Evolutionary conservation across 2,329 filamentous ascomycete genomes (phyloP).

Genomic region (Neobulgaria alba): DNA sequence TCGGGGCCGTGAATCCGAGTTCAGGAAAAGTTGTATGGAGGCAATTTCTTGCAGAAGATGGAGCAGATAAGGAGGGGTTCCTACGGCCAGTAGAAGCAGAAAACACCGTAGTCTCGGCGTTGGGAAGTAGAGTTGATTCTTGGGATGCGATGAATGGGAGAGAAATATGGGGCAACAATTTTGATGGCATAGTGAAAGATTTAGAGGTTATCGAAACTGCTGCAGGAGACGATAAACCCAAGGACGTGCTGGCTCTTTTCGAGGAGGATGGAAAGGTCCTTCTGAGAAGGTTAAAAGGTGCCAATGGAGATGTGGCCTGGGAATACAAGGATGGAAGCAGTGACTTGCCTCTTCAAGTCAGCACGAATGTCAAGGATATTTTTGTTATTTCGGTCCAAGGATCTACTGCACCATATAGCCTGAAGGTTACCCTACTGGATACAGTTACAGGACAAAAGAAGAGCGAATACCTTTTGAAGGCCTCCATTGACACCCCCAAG

Average conservation of each 20-base stretch:
- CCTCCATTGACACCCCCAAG: slow-evolving; percentile 55
- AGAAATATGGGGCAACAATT: slow-evolving; percentile 62
- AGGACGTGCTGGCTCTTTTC: slow-evolving; percentile 65
- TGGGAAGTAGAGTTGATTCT: slow-evolving; percentile 60
- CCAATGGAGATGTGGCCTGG: slow-evolving; percentile 69
- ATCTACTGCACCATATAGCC: slow-evolving; percentile 58
- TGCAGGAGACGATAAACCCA: slow-evolving; percentile 39
- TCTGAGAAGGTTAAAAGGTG: slow-evolving; percentile 64
- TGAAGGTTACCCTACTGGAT: slow-evolving; percentile 70
- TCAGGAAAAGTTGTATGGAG: slow-evolving; percentile 83
- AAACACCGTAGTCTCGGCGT: slow-evolving; percentile 65
- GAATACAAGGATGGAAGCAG: slow-evolving; percentile 61
- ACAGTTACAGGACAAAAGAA: slow-evolving; percentile 61
- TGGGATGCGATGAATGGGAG: slow-evolving; percentile 82
- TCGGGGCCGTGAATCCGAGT: slow-evolving; percentile 84
- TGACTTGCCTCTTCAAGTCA: slow-evolving; percentile 65
- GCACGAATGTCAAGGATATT: slow-evolving; percentile 60
- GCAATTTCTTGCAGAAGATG: slow-evolving; percentile 47
- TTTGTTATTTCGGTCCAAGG: slow-evolving; percentile 73
- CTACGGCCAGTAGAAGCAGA: slow-evolving; percentile 72
- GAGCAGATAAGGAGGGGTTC: slow-evolving; percentile 26
- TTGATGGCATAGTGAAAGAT: slow-evolving; percentile 53
- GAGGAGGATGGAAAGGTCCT: slow-evolving; percentile 46
- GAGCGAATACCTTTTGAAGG: slow-evolving; percentile 66
- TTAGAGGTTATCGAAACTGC: slow-evolving; percentile 69